A percentile compares a stretch with the other conserved stretches of the same genome.
phyloP scores from a whole-genome alignment of 2,329 filamentous ascomycete genomes.

The Colletotrichum sp. region DNA sequence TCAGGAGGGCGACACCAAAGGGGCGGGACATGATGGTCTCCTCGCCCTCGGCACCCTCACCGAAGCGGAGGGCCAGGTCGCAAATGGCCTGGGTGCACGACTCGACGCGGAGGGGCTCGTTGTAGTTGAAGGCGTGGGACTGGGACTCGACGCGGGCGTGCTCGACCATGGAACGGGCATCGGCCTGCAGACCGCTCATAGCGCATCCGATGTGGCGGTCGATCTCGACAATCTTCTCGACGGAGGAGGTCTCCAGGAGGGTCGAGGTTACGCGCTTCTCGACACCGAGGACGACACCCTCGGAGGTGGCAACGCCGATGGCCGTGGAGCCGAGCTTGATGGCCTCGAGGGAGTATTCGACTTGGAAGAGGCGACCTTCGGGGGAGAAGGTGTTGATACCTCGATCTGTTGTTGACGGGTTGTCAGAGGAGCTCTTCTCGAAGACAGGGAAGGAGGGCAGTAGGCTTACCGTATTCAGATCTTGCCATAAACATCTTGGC shows the following conservation, averaged over 20 bases:
- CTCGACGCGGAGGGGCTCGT: constrained; percentile 92
- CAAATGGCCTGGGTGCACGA: constrained; percentile 99
- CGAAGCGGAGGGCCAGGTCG: constrained; percentile 93
- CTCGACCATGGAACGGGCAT: constrained; percentile 97
- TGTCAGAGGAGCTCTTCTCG: constrained; percentile 37
- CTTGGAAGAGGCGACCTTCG: constrained; percentile 99
- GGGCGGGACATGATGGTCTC: constrained; percentile 99
- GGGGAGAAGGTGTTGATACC: constrained; percentile 86
- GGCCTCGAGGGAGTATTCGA: constrained; percentile 99
- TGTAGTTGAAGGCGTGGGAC: constrained; percentile 97
- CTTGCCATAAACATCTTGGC: constrained; percentile 98
- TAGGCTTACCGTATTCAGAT: constrained; percentile 93
- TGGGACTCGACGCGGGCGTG: constrained; percentile 98
- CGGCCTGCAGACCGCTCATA: constrained; percentile 97
- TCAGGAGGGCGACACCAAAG: constrained; percentile 94
- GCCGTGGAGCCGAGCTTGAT: constrained; percentile 99
- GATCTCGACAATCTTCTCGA: constrained; percentile 99
- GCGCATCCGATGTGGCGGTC: constrained; percentile 98
- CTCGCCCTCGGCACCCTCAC: constrained; percentile 95
- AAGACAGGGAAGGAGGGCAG: constrained; percentile 24
- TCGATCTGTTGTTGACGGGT: constrained; percentile 6
- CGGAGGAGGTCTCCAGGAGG: constrained; percentile 94
- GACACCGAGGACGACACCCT: constrained; percentile 94
- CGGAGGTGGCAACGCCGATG: constrained; percentile 94
- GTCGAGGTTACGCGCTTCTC: constrained; percentile 99